Percentiles rank a stretch among this genome's conserved stretches.
phyloP scores from a whole-genome alignment of 495 filamentous ascomycete genomes.

The Hyaloscypha finlandica region DNA sequence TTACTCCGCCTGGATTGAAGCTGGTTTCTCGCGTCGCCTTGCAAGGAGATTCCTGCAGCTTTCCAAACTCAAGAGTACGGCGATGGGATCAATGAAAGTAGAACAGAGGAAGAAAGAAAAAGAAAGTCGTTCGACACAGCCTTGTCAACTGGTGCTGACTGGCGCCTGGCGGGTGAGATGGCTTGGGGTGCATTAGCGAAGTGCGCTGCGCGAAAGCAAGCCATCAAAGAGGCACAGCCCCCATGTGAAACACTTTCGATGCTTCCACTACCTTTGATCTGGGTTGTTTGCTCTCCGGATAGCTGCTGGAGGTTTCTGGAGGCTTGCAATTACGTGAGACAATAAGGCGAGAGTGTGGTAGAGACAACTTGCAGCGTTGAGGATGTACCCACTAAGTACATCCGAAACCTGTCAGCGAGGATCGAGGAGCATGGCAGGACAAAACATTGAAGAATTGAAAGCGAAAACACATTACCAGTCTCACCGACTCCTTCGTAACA shows the following conservation, averaged over 20 bases:
- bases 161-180: slow-evolving; percentile 10
- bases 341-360: not conserved
- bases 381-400: not conserved
- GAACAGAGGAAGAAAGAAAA: not conserved
- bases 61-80: not conserved
- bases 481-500: not conserved
- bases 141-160: slow-evolving; percentile 2
- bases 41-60: not conserved
- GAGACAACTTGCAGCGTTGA: not conserved
- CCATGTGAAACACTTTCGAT: slow-evolving; percentile 9
- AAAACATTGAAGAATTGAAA: not conserved
- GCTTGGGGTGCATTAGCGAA: slow-evolving; percentile 17
- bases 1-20: slow-evolving; percentile 20
- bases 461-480: not conserved
- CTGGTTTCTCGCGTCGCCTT: not conserved
- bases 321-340: slow-evolving; percentile 1
- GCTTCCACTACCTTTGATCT: not conserved
- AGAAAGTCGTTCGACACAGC: slow-evolving; percentile 12
- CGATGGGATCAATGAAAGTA: not conserved
- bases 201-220: not conserved
- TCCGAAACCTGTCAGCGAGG: not conserved
- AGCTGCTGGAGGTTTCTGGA: not conserved
- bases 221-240: slow-evolving; percentile 10
- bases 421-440: not conserved
- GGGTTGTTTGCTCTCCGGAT: not conserved